These are phyloP conservation scores for Aureococcus anophagefferens DNA, from an alignment of 108 stramenopile genomes.

Conservation along the genomic window DNA sequence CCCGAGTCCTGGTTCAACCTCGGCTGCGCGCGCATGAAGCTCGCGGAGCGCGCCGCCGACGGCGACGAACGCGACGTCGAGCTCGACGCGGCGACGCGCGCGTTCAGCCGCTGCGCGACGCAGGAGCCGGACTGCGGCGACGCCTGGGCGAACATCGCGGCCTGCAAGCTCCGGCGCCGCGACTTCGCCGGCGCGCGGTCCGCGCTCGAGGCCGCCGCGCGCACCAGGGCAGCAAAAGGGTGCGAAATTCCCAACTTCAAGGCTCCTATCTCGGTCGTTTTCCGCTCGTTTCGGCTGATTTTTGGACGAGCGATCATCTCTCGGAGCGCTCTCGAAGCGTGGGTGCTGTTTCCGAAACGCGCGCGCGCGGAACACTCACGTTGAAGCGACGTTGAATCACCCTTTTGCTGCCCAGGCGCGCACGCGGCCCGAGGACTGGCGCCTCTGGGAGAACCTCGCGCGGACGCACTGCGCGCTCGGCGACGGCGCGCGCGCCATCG, in stretches of 20 bases:
- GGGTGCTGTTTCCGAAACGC: too few relatives aligned
- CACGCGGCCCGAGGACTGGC: not conserved
- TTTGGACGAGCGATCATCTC: too few relatives aligned
- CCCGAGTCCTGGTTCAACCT: conserved; percentile 78
- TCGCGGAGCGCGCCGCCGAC: conserved; percentile 41
- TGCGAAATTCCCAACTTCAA: too few relatives aligned
- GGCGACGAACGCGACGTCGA: not conserved
- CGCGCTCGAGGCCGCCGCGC: not conserved
- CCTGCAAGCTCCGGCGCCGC: conserved; percentile 66
- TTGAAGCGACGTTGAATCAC: too few relatives aligned
- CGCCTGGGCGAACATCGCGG: conserved; percentile 87
- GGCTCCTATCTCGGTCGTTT: too few relatives aligned
- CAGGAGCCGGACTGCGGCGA: conserved; percentile 86
- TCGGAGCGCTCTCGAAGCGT: too few relatives aligned
- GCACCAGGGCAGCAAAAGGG: too few relatives aligned
- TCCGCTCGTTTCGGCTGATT: too few relatives aligned
- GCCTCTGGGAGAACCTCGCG: not conserved
- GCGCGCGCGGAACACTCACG: too few relatives aligned
- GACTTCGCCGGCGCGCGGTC: not conserved
- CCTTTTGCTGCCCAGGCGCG: too few relatives aligned
- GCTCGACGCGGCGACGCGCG: conserved; percentile 66
- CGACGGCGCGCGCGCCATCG: not conserved
- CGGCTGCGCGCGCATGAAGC: conserved; percentile 76
- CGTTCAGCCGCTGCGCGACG: conserved; percentile 83
- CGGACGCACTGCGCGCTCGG: not conserved